These are phyloP conservation scores for Populus tremula DNA, from an alignment of 345 rosid species.

Conservation along the genomic window DNA sequence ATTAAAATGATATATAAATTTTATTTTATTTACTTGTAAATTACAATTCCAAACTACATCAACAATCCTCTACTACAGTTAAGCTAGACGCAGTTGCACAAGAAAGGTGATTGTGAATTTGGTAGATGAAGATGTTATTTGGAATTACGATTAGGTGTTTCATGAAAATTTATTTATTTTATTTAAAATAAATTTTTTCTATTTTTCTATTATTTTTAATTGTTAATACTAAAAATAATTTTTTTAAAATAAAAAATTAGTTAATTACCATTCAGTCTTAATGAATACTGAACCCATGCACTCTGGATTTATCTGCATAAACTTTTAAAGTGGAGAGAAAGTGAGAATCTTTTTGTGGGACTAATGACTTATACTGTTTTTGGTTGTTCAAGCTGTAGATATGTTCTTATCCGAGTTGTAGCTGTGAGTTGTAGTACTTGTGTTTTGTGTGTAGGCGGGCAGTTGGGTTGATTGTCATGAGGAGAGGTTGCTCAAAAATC, in stretches of 20 bases:
- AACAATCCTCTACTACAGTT: not conserved
- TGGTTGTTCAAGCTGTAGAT: not conserved
- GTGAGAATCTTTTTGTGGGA: constrained; percentile 36
- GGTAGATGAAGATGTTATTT: not conserved
- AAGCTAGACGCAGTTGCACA: constrained; percentile 21
- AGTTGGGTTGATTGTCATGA: not conserved
- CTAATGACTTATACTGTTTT: constrained; percentile 8
- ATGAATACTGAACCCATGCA: constrained; percentile 27
- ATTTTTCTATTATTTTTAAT: no score
- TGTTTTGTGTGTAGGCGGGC: not conserved
- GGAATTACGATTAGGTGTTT: no score
- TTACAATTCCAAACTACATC: no score
- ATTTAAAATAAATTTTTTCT: no score
- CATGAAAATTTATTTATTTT: no score
- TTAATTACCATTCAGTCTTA: no score
- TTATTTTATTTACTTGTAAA: no score
- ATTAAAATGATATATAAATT: no score
- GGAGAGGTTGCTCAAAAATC: constrained; percentile 10
- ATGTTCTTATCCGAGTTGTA: constrained; percentile 17
- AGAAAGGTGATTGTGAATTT: constrained; percentile 28
- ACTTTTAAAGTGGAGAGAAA: constrained; percentile 30
- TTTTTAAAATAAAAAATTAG: no score
- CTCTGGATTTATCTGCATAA: constrained; percentile 36
- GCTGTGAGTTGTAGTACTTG: not conserved
- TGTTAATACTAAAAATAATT: no score